These are phyloP conservation scores for Rhizopogon rudus DNA, from an alignment of 768 basidiomycete species.

Conservation along the genomic window DNA sequence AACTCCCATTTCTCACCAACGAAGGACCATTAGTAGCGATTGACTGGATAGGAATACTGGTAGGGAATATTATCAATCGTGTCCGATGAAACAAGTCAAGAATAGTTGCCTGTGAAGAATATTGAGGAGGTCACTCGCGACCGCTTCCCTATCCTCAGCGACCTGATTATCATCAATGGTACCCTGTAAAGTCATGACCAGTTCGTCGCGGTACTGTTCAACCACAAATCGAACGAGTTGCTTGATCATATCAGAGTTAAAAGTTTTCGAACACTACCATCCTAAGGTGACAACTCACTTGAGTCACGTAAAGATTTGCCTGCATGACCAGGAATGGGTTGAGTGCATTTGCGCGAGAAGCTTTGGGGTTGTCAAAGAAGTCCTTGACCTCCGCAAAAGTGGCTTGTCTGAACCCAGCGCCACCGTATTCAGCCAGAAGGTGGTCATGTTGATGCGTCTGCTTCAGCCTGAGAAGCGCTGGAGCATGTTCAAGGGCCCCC, in stretches of 20 bases:
- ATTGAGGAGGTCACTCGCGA: constrained; percentile 82
- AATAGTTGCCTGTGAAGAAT: constrained; percentile 68
- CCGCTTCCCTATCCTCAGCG: constrained; percentile 73
- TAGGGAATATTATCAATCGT: constrained; percentile 5
- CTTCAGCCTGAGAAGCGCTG: constrained; percentile 71
- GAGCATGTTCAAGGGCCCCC: constrained; percentile 67
- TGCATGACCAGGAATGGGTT: constrained; percentile 92
- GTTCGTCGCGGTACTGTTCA: constrained; percentile 88
- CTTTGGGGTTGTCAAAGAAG: constrained; percentile 89
- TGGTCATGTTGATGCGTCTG: constrained; percentile 43
- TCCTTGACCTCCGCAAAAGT: constrained; percentile 88
- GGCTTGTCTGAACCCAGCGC: constrained; percentile 71
- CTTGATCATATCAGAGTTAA: constrained; percentile 31
- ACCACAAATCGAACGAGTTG: constrained; percentile 93
- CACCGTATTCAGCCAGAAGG: constrained; percentile 56
- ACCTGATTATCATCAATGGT: constrained; percentile 58
- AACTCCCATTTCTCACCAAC: constrained; percentile 37
- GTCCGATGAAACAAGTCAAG: neutral
- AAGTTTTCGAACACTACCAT: neutral
- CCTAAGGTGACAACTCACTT: constrained; percentile 42
- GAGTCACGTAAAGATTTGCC: constrained; percentile 88
- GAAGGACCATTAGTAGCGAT: constrained; percentile 88
- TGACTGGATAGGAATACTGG: constrained; percentile 86
- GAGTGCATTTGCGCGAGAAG: constrained; percentile 76
- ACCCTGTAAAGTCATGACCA: constrained; percentile 64